Conservation (phyloP, 1,139 yeast species). For the Trichomonascaceae sp. region DNA sequence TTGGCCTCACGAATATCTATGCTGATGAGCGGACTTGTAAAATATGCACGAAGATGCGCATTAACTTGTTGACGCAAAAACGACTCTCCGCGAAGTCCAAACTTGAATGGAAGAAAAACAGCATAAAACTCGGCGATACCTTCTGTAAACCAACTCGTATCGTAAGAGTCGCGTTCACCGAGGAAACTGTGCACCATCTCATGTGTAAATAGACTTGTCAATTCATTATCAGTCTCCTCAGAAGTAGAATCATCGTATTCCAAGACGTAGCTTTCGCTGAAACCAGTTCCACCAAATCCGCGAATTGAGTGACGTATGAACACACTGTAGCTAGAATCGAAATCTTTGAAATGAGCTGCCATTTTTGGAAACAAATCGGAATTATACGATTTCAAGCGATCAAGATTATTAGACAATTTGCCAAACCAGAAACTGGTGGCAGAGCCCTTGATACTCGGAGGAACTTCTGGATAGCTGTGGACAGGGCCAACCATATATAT, state of each 20-base stretch:
- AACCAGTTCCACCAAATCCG: background rate
- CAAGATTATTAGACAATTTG: background rate
- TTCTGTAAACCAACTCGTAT: background rate
- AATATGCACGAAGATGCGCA: background rate
- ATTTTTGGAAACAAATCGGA: background rate
- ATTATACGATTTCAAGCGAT: background rate
- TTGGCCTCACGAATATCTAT: background rate
- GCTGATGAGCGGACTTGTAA: background rate
- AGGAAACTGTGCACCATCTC: background rate
- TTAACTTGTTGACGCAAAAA: background rate
- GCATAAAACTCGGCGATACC: background rate
- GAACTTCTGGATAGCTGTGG: background rate
- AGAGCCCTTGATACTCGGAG: background rate
- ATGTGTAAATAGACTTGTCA: background rate
- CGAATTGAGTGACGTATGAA: background rate
- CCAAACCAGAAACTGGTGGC: background rate
- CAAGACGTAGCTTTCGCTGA: background rate
- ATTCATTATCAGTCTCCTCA: background rate
- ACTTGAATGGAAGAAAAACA: background rate
- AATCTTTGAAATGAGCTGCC: background rate
- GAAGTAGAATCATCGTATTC: background rate
- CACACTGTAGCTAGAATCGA: background rate
- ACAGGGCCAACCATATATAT: background rate
- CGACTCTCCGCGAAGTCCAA: background rate
- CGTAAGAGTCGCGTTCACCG: background rate